Base-by-base conservation (phyloP, 1,284 basidiomycete genomes). In the Apiotrichum montevideense region DNA sequence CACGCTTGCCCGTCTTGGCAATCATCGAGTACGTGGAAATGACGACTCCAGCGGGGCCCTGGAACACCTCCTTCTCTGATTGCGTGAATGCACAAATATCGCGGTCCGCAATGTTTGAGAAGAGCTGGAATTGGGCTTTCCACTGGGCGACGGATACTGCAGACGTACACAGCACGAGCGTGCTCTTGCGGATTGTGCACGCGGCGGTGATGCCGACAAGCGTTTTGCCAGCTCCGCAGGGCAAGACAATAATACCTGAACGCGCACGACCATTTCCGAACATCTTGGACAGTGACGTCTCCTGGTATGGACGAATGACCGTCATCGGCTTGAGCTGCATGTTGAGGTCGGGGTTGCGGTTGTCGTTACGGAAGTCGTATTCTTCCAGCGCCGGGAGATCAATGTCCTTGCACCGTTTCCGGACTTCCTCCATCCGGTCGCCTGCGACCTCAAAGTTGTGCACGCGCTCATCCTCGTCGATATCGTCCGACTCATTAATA, bases 1-100 rank as follows among this genome's bases (percentile, higher is more conserved):
- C 95, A 58, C 94, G 84, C 73, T 96, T 96, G 67, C 91, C 88
- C 2, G 90, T 92, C 72, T 96, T 96, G 34, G 94, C 93, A 51
- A 97, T 92, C 94, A 98, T 98, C 9, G 93, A 96, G 73, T 98
- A 97, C 4, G 94, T 97, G 45, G 93, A 96, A 21, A 98, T 87
- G 42, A 98, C 93, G 63, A 97, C 95, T 51, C 94, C 94, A 58
- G 92, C 91, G 1, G 74, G 73, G 9, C 74, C 72, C 5, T 87
- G 86, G 77, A 97, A 97, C 88, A 91, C 92, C 74, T 97, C 93
- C 76, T 97, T 96, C 76, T 95, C 90, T 70, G 92, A 90, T 32
- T 92, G 90, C 0, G 94, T 97, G 71, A 97, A 98, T 8, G 96
- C 87, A 29, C 90, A 92, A 54, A 96, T 95, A 72, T 97, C 90